Conservation (phyloP, 2,329 filamentous ascomycete species). For the Macroventuria anomochaeta region DNA sequence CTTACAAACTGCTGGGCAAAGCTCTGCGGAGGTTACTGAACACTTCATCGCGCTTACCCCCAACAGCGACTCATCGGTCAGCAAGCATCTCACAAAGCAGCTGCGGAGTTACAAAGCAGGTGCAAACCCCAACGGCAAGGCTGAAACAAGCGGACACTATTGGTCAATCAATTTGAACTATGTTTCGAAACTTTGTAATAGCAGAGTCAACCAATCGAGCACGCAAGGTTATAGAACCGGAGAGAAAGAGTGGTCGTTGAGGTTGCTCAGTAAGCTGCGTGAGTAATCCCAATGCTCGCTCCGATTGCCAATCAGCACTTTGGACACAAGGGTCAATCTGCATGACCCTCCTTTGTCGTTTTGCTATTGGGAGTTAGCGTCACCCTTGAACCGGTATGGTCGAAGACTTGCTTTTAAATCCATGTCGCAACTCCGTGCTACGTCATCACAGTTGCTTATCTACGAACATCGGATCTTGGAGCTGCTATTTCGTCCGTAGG, state of each 20-base stretch:
- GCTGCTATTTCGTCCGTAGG: slow-evolving; percentile 7
- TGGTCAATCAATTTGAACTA: background rate
- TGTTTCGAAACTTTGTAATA: background rate
- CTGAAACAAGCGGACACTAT: background rate
- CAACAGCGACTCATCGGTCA: slow-evolving; percentile 4
- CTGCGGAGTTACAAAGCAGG: slow-evolving; percentile 11
- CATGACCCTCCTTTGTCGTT: background rate
- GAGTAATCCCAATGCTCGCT: background rate
- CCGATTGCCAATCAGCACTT: background rate
- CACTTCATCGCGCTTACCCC: background rate
- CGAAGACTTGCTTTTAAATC: slow-evolving; percentile 8
- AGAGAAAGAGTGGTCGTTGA: background rate
- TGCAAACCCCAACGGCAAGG: background rate
- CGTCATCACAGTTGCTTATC: slow-evolving; percentile 2
- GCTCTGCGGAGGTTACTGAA: background rate
- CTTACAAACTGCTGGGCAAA: background rate
- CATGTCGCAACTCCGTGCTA: background rate
- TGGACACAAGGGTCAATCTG: background rate
- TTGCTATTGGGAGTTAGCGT: background rate
- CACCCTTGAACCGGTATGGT: background rate
- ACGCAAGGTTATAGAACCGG: background rate
- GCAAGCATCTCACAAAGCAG: slow-evolving; percentile 14
- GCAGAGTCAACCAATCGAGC: background rate
- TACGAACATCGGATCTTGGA: background rate
- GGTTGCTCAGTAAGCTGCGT: slow-evolving; percentile 6